Conservation (phyloP, 1,284 basidiomycete genomes). For the Kwoniella shivajii region DNA sequence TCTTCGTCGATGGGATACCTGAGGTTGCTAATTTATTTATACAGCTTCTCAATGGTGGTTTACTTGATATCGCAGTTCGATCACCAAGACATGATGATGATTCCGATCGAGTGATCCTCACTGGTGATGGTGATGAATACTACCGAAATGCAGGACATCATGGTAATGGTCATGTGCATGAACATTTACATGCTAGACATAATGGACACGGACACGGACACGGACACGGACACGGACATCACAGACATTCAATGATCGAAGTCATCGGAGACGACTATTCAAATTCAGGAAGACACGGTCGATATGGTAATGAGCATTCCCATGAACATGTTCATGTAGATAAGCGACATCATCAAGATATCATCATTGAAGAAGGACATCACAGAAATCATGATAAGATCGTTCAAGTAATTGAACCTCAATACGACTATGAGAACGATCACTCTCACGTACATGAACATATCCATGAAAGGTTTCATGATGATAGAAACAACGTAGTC, state of each 20-base stretch:
- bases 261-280: conserved; percentile 14
- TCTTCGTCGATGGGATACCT: background rate
- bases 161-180: conserved; percentile 5
- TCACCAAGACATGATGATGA: conserved; percentile 14
- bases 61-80: conserved; percentile 12
- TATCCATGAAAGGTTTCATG: conserved; percentile 13
- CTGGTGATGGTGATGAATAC: conserved; percentile 11
- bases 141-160: conserved; percentile 14
- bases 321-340: conserved; percentile 13
- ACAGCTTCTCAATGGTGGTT: conserved; percentile 3
- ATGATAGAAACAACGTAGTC: conserved; percentile 4
- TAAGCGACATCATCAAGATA: background rate
- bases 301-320: background rate
- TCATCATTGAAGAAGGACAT: conserved; percentile 2
- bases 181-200: background rate
- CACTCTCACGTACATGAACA: conserved; percentile 7
- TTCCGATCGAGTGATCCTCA: background rate
- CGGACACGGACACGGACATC: conserved; percentile 1
- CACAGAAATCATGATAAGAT: conserved; percentile 1
- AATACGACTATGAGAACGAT: background rate
- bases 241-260: conserved; percentile 12
- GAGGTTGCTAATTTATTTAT: background rate
- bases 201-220: conserved; percentile 7
- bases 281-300: background rate
- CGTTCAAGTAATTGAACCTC: conserved; percentile 2